Conservation (phyloP, 495 filamentous ascomycete genomes). For the Penicillium ochrochloron region DNA sequence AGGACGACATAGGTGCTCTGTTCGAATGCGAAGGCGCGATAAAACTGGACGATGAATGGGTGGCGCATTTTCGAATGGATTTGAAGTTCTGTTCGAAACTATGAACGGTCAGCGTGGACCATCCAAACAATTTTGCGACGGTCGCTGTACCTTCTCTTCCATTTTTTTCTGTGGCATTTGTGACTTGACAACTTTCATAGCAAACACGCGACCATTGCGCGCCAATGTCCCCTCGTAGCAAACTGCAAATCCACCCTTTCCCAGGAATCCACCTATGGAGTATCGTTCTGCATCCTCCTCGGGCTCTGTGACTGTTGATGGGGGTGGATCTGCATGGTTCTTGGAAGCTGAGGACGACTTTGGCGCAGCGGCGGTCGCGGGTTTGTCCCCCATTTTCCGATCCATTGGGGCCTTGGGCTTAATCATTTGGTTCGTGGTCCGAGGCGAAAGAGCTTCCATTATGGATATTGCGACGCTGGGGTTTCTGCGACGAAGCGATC, state of each 20-base stretch:
- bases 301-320: slow-evolving; percentile 76
- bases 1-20: slow-evolving; percentile 91
- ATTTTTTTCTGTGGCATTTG: slow-evolving; percentile 84
- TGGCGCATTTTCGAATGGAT: slow-evolving; percentile 98
- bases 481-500: slow-evolving; percentile 26
- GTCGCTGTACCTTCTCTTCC: slow-evolving; percentile 76
- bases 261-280: slow-evolving; percentile 79
- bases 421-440: slow-evolving; percentile 66
- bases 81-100: slow-evolving; percentile 98
- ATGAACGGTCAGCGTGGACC: slow-evolving; percentile 38
- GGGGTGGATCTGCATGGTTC: slow-evolving; percentile 76
- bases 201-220: slow-evolving; percentile 68
- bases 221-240: slow-evolving; percentile 78
- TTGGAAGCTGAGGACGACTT: slow-evolving; percentile 46
- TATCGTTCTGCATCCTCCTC: slow-evolving; percentile 76
- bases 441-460: slow-evolving; percentile 74
- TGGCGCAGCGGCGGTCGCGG: slow-evolving; percentile 52
- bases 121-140: not conserved
- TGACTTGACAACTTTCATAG: slow-evolving; percentile 89
- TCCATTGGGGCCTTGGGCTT: slow-evolving; percentile 49
- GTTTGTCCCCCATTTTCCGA: slow-evolving; percentile 58
- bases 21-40: slow-evolving; percentile 90
- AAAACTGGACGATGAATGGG: slow-evolving; percentile 90
- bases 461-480: slow-evolving; percentile 21
- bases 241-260: slow-evolving; percentile 94